Evolutionary conservation across 352 stramenopile genomes (phyloP).

Genomic region (Pythium vanterpoolii): DNA sequence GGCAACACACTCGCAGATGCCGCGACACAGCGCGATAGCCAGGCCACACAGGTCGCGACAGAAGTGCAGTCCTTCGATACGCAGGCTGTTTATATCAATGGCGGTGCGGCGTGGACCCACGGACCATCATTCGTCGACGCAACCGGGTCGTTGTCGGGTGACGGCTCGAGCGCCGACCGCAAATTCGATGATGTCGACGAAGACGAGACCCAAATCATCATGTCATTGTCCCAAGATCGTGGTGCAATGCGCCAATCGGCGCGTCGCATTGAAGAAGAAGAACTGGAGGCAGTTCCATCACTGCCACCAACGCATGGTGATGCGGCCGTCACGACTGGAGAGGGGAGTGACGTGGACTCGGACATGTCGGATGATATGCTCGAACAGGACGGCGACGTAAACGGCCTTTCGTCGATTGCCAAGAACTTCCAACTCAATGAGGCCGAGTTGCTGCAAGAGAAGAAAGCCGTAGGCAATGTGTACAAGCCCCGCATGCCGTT

Average conservation of each 20-base stretch:
- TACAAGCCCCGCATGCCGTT: conserved; percentile 41
- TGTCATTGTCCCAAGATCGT: conserved; percentile 65
- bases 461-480: conserved; percentile 30
- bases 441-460: conserved; percentile 9
- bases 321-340: background rate
- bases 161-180: conserved; percentile 15
- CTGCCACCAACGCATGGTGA: background rate
- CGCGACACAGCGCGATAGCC: conserved; percentile 26
- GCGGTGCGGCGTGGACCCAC: background rate
- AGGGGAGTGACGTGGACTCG: conserved; percentile 41
- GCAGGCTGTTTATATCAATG: background rate
- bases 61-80: conserved; percentile 22
- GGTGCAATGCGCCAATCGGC: conserved; percentile 20
- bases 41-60: conserved; percentile 37
- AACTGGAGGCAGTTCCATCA: conserved; percentile 19
- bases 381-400: conserved; percentile 50
- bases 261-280: conserved; percentile 48
- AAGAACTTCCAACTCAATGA: conserved; percentile 40
- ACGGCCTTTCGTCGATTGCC: conserved; percentile 49
- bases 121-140: conserved; percentile 50
- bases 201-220: conserved; percentile 81
- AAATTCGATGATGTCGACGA: conserved; percentile 51
- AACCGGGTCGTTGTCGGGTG: conserved; percentile 14
- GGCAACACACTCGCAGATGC: conserved; percentile 10
- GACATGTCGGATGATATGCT: conserved; percentile 73